phyloP scores from a whole-genome alignment of 2,329 filamentous ascomycete species.

The Beauveria australis region DNA sequence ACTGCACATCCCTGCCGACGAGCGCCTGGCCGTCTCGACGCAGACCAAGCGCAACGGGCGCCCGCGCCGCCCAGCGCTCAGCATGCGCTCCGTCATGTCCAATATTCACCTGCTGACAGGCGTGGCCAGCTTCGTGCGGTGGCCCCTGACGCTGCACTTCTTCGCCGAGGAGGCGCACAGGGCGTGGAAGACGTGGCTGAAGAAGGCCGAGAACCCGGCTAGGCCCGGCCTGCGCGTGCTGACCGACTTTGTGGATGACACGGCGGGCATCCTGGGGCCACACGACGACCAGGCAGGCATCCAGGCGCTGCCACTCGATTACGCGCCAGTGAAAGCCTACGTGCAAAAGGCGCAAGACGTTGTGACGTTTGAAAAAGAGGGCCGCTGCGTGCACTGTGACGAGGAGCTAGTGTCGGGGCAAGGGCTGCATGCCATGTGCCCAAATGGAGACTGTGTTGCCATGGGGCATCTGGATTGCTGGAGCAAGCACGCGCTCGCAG shows the following conservation, averaged over 20 bases:
- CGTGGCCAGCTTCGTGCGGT: slow-evolving; percentile 69
- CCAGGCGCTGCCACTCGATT: slow-evolving; percentile 46
- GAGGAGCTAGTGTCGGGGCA: slow-evolving; percentile 34
- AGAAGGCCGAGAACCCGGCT: slow-evolving; percentile 32
- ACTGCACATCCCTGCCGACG: slow-evolving; percentile 61
- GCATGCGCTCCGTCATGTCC: slow-evolving; percentile 60
- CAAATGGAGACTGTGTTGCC: slow-evolving; percentile 43
- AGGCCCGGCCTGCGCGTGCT: slow-evolving; percentile 42
- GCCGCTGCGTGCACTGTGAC: slow-evolving; percentile 45
- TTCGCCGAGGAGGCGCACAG: slow-evolving; percentile 62
- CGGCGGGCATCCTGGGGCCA: not conserved
- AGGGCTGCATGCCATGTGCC: slow-evolving; percentile 51
- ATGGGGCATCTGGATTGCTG: slow-evolving; percentile 55
- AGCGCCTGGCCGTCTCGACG: slow-evolving; percentile 48
- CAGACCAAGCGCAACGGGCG: slow-evolving; percentile 44
- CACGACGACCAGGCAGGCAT: slow-evolving; percentile 32
- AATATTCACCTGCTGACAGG: slow-evolving; percentile 76
- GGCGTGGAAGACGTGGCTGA: slow-evolving; percentile 57
- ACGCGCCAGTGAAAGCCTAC: slow-evolving; percentile 43
- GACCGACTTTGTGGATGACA: slow-evolving; percentile 40
- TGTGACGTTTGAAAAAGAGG: slow-evolving; percentile 48
- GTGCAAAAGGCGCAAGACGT: slow-evolving; percentile 47
- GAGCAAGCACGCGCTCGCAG: slow-evolving; percentile 41
- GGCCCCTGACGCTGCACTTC: slow-evolving; percentile 77
- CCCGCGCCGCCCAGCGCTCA: slow-evolving; percentile 49